Evolutionary conservation across 768 basidiomycete genomes (phyloP).

Genomic region (Gloeostereum incarnatum): DNA sequence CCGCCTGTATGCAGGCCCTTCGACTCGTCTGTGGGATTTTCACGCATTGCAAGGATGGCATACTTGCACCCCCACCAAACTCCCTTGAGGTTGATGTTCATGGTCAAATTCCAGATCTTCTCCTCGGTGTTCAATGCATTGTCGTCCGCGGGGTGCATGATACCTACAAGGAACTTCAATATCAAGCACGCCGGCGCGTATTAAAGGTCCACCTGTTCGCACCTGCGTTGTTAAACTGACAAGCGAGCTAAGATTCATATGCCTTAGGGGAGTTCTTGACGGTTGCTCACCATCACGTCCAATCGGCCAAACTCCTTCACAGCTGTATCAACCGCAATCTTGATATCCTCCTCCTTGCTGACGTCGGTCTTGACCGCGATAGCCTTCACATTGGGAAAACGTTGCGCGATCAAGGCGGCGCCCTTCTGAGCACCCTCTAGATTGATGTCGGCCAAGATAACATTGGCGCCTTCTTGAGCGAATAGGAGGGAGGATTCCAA

Average conservation of each 20-base stretch:
- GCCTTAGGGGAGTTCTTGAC: conserved; percentile 1
- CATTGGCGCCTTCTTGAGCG: conserved; percentile 88
- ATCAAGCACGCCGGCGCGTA: not conserved
- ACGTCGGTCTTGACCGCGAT: conserved; percentile 79
- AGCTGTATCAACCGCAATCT: conserved; percentile 71
- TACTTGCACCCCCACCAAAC: conserved; percentile 99
- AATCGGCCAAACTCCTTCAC: conserved; percentile 86
- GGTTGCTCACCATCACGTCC: conserved; percentile 75
- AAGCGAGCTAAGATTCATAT: not conserved
- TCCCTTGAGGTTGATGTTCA: conserved; percentile 94
- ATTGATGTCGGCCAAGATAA: conserved; percentile 87
- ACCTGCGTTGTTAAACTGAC: conserved; percentile 91
- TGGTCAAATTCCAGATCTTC: conserved; percentile 89
- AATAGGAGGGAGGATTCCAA: conserved; percentile 94
- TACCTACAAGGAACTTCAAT: conserved; percentile 40
- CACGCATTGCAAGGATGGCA: conserved; percentile 92
- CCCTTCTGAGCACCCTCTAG: conserved; percentile 60
- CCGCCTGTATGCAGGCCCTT: conserved; percentile 78
- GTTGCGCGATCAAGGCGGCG: conserved; percentile 49
- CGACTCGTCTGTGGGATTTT: conserved; percentile 75
- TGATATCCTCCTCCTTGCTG: conserved; percentile 78
- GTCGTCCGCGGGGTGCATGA: conserved; percentile 96
- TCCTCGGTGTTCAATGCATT: conserved; percentile 96
- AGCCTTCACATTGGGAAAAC: conserved; percentile 62
- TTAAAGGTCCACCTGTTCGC: conserved; percentile 4